Conservation (phyloP, 805 yeast genomes). For the Hermanozyma aechmeae region DNA sequence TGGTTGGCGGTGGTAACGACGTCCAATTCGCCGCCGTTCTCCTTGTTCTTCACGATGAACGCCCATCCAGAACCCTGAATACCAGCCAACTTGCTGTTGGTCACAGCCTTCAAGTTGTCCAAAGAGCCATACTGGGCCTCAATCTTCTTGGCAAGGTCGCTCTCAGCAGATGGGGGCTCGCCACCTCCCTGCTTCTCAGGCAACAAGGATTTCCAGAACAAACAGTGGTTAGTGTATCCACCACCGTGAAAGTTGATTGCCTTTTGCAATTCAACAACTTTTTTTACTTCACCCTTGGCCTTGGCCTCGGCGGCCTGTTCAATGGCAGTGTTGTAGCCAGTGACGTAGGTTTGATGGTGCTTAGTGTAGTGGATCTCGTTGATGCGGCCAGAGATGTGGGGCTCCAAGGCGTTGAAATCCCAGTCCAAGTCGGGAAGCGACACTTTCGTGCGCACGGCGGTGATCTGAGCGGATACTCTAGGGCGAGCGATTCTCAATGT, state of each 20-base stretch:
- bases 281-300: conserved; percentile 46
- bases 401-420: conserved; percentile 82
- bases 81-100: conserved; percentile 67
- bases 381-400: conserved; percentile 76
- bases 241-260: conserved; percentile 88
- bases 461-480: conserved; percentile 5
- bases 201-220: conserved; percentile 84
- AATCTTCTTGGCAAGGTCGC: conserved; percentile 53
- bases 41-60: conserved; percentile 74
- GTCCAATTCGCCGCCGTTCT: conserved; percentile 61
- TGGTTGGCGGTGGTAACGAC: conserved; percentile 79
- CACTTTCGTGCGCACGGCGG: conserved; percentile 38
- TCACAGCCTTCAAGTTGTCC: conserved; percentile 53
- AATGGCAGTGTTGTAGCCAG: conserved; percentile 69
- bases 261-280: conserved; percentile 58
- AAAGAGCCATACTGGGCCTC: conserved; percentile 59
- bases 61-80: conserved; percentile 97
- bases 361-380: conserved; percentile 81
- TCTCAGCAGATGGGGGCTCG: conserved; percentile 40
- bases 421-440: conserved; percentile 75
- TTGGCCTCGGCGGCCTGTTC: conserved; percentile 67
- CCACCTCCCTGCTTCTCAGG: conserved; percentile 77
- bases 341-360: conserved; percentile 90
- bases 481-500: conserved; percentile 6
- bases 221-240: conserved; percentile 77